Evolutionary conservation across 2,329 filamentous ascomycete genomes (phyloP).

Genomic region (Nemania diffusa): DNA sequence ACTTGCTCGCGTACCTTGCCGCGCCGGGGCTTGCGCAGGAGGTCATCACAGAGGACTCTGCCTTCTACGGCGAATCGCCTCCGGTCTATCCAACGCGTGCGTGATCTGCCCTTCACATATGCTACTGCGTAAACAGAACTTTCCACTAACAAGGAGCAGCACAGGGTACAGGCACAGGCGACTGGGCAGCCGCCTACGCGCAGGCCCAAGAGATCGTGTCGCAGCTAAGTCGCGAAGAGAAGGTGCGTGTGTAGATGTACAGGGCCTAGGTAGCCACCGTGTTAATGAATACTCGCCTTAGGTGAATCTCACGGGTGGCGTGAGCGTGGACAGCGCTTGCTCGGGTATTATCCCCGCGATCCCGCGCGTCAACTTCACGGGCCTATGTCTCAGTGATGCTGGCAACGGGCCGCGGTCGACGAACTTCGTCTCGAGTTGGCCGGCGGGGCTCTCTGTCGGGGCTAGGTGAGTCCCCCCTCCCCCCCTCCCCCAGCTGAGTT

Average conservation of each 20-base stretch:
- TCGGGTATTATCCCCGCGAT: constrained; percentile 57
- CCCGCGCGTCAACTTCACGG: constrained; percentile 54
- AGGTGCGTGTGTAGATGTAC: constrained; percentile 37
- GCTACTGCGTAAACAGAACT: background rate
- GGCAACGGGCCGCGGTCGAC: constrained; percentile 51
- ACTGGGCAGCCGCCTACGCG: constrained; percentile 52
- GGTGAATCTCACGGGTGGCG: constrained; percentile 53
- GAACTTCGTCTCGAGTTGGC: constrained; percentile 58
- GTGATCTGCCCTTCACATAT: constrained; percentile 10
- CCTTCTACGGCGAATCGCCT: constrained; percentile 53
- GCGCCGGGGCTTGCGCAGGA: constrained; percentile 36
- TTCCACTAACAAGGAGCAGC: constrained; percentile 41
- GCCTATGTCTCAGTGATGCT: constrained; percentile 55
- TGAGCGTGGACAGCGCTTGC: constrained; percentile 53
- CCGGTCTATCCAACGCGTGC: constrained; percentile 51
- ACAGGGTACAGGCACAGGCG: constrained; percentile 45
- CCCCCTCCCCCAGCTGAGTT: background rate
- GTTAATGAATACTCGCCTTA: constrained; percentile 16
- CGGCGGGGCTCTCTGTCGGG: constrained; percentile 71
- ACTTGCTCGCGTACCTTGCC: constrained; percentile 25
- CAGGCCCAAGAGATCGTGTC: constrained; percentile 51
- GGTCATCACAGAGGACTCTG: constrained; percentile 47
- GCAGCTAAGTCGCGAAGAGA: constrained; percentile 54
- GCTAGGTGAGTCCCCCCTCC: constrained; percentile 49
- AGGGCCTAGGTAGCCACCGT: background rate